These are phyloP conservation scores for Protostelium mycophagum DNA, from an alignment of 78 protist species.

Conservation along the genomic window DNA sequence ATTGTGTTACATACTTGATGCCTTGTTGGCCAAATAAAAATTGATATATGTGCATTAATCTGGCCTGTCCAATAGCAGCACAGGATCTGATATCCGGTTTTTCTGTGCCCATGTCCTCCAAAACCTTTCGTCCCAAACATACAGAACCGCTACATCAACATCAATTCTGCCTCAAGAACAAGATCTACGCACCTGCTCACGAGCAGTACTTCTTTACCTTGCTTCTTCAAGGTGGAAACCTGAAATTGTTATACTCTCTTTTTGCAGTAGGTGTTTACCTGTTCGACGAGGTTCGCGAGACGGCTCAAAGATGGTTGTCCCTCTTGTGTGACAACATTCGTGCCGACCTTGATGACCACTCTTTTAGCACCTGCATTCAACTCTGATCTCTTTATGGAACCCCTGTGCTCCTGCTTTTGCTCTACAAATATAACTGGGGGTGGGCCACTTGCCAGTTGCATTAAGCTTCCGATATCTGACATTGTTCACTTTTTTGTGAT, in stretches of 20 bases:
- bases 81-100: not conserved
- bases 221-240: not conserved
- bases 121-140: not conserved
- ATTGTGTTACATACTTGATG: not conserved
- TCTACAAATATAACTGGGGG: not conserved
- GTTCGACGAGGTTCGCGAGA: slow-evolving; percentile 29
- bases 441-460: not conserved
- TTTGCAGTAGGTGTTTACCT: no score
- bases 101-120: not conserved
- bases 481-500: no score
- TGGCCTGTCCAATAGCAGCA: slow-evolving; percentile 45
- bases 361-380: not conserved
- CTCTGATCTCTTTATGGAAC: not conserved
- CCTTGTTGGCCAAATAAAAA: slow-evolving; percentile 9
- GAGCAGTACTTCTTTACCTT: slow-evolving; percentile 29
- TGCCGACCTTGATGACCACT: slow-evolving; percentile 48
- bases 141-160: not conserved
- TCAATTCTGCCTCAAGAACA: not conserved
- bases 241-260: not conserved
- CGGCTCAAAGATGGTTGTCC: slow-evolving; percentile 16
- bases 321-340: slow-evolving; percentile 11
- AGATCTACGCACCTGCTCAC: slow-evolving; percentile 10
- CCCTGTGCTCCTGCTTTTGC: not conserved
- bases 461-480: no score
- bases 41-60: slow-evolving; percentile 33